Conservation (phyloP, 2,329 filamentous ascomycete genomes). For the Penicillium sp. region DNA sequence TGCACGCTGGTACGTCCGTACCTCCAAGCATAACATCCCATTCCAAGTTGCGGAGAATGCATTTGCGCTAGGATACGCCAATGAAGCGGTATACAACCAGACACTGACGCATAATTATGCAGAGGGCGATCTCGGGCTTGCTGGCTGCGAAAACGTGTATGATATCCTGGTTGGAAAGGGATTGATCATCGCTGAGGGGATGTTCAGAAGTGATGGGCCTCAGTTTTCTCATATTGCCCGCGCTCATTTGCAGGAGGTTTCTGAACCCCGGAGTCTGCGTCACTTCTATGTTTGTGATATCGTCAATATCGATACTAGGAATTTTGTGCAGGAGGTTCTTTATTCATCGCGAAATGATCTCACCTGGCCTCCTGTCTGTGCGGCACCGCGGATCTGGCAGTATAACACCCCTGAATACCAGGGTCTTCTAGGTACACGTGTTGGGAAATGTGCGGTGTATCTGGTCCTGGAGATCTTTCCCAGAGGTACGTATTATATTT, state of each 20-base stretch:
- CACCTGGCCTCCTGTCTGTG: background rate
- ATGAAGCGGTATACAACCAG: background rate
- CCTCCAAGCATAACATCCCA: background rate
- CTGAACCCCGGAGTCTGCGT: background rate
- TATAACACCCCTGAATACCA: conserved; percentile 2
- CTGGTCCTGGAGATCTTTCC: background rate
- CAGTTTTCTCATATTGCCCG: background rate
- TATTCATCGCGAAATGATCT: background rate
- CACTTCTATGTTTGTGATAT: conserved; percentile 1
- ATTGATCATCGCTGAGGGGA: background rate
- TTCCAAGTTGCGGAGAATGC: background rate
- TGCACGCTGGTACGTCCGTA: background rate
- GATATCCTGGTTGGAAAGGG: background rate
- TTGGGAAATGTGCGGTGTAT: conserved; percentile 1
- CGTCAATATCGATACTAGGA: background rate
- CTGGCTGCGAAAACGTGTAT: background rate
- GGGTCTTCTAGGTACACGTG: background rate
- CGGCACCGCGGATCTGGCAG: background rate
- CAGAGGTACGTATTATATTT: conserved; percentile 2
- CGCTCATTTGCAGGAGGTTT: background rate
- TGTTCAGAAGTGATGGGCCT: background rate
- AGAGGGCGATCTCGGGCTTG: background rate
- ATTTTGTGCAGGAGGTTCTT: background rate
- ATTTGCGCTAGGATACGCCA: background rate
- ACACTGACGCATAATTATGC: background rate